These are phyloP conservation scores for Diplocarpon mali DNA, from an alignment of 2,329 filamentous ascomycete species.

Conservation along the genomic window DNA sequence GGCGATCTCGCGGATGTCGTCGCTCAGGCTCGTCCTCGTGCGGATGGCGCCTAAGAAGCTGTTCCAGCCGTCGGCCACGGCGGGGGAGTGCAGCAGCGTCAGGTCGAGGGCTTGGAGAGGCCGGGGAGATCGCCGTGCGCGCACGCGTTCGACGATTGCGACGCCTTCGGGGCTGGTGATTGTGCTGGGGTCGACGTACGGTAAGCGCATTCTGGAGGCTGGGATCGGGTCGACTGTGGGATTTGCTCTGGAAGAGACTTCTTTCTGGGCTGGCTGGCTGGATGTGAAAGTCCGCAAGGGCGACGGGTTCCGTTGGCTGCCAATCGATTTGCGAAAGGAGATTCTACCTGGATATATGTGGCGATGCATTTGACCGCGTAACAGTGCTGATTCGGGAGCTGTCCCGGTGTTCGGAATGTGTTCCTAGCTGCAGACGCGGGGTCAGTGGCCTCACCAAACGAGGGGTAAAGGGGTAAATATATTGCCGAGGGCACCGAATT, in stretches of 20 bases:
- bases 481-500: too few species aligned
- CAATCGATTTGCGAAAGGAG: too few species aligned
- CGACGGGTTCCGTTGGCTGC: neutral
- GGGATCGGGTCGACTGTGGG: neutral
- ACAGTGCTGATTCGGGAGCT: too few species aligned
- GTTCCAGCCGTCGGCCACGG: too few species aligned
- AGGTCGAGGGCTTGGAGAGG: constrained; percentile 65
- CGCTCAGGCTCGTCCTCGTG: constrained; percentile 39
- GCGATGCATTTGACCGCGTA: too few species aligned
- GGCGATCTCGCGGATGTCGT: constrained; percentile 62
- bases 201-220: constrained; percentile 46
- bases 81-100: too few species aligned
- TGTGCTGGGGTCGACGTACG: constrained; percentile 48
- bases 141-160: constrained; percentile 52
- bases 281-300: neutral
- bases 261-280: neutral
- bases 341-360: too few species aligned
- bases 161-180: constrained; percentile 35
- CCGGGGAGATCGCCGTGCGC: constrained; percentile 53
- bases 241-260: neutral
- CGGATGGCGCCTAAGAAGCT: constrained; percentile 53
- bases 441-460: too few species aligned
- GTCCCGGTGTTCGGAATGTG: too few species aligned
- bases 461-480: too few species aligned
- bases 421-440: too few species aligned